phyloP scores from a whole-genome alignment of 2,329 filamentous ascomycete species.

The Xylariaceae sp. region DNA sequence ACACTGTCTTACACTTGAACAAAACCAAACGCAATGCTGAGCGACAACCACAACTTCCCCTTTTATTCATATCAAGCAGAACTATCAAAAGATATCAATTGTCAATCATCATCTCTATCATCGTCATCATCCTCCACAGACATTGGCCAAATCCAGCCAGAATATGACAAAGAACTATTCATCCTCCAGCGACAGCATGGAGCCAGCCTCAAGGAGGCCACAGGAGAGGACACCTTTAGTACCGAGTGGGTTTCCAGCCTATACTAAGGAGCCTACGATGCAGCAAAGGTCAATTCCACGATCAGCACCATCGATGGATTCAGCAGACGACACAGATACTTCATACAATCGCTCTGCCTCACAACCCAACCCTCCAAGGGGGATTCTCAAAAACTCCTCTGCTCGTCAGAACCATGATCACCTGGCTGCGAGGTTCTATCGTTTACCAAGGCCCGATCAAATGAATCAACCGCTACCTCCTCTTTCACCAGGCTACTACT shows the following conservation, averaged over 20 bases:
- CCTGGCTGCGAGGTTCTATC: conserved; percentile 40
- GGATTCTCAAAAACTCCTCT: conserved; percentile 39
- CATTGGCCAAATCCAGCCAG: conserved; percentile 30
- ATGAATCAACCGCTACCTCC: conserved; percentile 11
- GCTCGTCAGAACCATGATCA: conserved; percentile 31
- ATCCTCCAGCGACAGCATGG: conserved; percentile 28
- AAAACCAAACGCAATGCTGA: conserved; percentile 35
- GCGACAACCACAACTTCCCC: conserved; percentile 27
- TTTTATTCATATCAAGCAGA: conserved; percentile 26
- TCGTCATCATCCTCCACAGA: conserved; percentile 23
- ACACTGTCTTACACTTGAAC: conserved; percentile 34
- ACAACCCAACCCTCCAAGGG: conserved; percentile 32
- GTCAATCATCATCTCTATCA: conserved; percentile 18
- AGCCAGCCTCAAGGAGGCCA: conserved; percentile 30
- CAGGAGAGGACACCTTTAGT: conserved; percentile 33
- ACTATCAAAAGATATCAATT: conserved; percentile 29
- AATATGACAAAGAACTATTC: conserved; percentile 32
- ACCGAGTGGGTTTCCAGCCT: conserved; percentile 38
- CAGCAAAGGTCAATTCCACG: conserved; percentile 29
- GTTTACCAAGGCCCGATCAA: conserved; percentile 31
- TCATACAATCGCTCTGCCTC: conserved; percentile 30
- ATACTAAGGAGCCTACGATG: conserved; percentile 28
- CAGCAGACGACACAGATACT: conserved; percentile 36
- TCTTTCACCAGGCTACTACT: conserved; percentile 32
- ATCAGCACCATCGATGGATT: conserved; percentile 29